Evolutionary conservation across 2,329 filamentous ascomycete species (phyloP), one percentile per base, ranked within the genome.

Genomic region (Davidsoniella australis): DNA sequence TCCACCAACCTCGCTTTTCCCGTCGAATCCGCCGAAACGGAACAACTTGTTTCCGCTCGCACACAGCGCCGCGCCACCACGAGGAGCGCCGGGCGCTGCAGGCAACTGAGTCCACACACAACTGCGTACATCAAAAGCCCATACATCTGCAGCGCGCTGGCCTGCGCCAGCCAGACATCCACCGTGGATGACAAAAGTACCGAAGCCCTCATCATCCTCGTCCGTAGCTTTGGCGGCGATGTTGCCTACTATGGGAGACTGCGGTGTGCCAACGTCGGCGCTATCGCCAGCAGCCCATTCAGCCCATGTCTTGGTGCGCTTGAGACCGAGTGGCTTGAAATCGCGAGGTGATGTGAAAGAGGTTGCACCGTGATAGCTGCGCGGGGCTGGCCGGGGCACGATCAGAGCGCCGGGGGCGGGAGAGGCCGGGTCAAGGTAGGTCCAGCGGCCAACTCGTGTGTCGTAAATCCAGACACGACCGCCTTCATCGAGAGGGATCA

Each of bases 1-100:
- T 0, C 82, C 85, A 14, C 85, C 85, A 44, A 84, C 68, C 58
- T 88, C 82, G 0, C 59, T 66, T 41, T 70, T 66, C 0, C 82
- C 85, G 60, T 89, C 82, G 57, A 80, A 89, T 0, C 86, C 86
- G 54, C 85, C 84, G 66, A 86, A 88, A 24, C 85, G 73, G 64
- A 81, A 93, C 5, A 94, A 62, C 20, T 76, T 73, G 20, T 75
- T 75, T 48, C 73, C 70, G 20, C 70, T 71, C 47, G 80, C 71
- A 1, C 79, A 75, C 23, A 93, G 76, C 3, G 76, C 75, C 0
- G 82, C 67, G 1, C 83, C 85, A 18, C 78, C 78, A 44, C 85
- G 71, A 0, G 74, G 66, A 6, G 79, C 74, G 1, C 72, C 79
- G 0, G 83, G 83, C 0, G 83, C 85, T 6, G 74, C 62, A 0